Evolutionary conservation across 1,284 basidiomycete genomes (phyloP).

Genomic region (Tilletiaria anomala): DNA sequence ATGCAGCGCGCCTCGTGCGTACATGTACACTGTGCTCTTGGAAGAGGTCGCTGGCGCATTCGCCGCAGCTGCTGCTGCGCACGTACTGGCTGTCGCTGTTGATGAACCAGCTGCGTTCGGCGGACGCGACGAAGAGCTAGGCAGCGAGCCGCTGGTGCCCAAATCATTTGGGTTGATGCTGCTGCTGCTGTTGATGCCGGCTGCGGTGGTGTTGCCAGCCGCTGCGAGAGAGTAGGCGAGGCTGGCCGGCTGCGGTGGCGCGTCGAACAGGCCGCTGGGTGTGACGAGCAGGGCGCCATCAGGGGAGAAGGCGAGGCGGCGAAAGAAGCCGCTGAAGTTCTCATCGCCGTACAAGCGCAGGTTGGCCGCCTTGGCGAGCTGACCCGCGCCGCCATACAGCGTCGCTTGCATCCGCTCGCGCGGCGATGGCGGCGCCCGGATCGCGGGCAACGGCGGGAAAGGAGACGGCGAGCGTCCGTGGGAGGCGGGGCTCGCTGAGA

Average conservation of each 20-base stretch:
- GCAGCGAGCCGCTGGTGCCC: too few species aligned
- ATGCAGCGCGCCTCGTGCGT: conserved; percentile 74
- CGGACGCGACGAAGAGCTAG: not conserved
- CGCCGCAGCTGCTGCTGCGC: conserved; percentile 13
- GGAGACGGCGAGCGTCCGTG: conserved; percentile 37
- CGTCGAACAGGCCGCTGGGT: conserved; percentile 73
- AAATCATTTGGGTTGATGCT: not conserved
- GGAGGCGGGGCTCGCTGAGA: conserved; percentile 21
- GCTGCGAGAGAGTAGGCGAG: not conserved
- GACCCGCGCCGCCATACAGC: too few species aligned
- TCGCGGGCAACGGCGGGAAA: conserved; percentile 40
- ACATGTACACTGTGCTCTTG: conserved; percentile 70
- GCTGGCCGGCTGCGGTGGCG: conserved; percentile 23
- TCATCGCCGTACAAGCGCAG: conserved; percentile 96
- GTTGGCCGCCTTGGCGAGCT: too few species aligned
- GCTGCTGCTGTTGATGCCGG: not conserved
- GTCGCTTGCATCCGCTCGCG: conserved; percentile 26
- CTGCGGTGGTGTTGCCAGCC: conserved; percentile 33
- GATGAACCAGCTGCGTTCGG: not conserved
- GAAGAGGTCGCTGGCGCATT: conserved; percentile 33
- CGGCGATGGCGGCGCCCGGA: conserved; percentile 28
- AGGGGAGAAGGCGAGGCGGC: conserved; percentile 80
- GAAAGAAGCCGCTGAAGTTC: conserved; percentile 87
- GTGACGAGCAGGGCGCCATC: conserved; percentile 86
- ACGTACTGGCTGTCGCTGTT: not conserved